Evolutionary conservation across 352 stramenopile species (phyloP).

Genomic region (Phytophthora pinifolia): DNA sequence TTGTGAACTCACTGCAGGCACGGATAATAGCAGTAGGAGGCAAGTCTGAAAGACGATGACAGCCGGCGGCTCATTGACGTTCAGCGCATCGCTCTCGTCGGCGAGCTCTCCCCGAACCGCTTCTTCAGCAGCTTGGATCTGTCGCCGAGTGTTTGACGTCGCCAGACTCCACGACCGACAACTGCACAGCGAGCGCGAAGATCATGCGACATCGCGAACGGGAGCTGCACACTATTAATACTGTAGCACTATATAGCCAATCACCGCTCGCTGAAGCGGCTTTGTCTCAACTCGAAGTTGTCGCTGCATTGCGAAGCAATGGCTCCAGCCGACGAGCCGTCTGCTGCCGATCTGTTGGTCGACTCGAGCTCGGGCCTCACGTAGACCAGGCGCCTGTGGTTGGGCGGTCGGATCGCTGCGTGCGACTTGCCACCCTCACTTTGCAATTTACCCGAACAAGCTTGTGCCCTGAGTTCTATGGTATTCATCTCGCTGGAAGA

Average conservation of each 20-base stretch:
- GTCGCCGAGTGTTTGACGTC: no score
- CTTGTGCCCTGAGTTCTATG: constrained; percentile 36
- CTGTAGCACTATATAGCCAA: no score
- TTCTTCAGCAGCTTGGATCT: no score
- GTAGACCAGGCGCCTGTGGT: constrained; percentile 7
- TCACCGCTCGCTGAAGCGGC: constrained; percentile 6
- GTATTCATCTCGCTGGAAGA: constrained; percentile 81
- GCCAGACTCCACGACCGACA: no score
- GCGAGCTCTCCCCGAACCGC: background rate
- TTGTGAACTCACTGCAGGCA: constrained; percentile 2
- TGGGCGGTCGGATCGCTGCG: constrained; percentile 8
- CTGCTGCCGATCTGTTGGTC: constrained; percentile 18
- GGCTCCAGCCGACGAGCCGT: constrained; percentile 6
- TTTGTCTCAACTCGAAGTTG: constrained; percentile 29
- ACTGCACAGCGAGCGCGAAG: constrained; percentile 22
- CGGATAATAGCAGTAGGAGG: constrained; percentile 2
- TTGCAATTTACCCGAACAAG: constrained; percentile 17
- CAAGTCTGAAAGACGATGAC: background rate
- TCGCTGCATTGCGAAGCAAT: constrained; percentile 29
- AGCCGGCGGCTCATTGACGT: constrained; percentile 4
- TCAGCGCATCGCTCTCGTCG: background rate
- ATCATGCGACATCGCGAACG: constrained; percentile 22
- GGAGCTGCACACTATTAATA: no score
- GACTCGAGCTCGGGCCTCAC: constrained; percentile 1
- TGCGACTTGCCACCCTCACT: constrained; percentile 16